A percentile compares a stretch with the other conserved stretches of the same genome.
Conservation (phyloP, 148 eudicot species). For the Chenopodium album region DNA sequence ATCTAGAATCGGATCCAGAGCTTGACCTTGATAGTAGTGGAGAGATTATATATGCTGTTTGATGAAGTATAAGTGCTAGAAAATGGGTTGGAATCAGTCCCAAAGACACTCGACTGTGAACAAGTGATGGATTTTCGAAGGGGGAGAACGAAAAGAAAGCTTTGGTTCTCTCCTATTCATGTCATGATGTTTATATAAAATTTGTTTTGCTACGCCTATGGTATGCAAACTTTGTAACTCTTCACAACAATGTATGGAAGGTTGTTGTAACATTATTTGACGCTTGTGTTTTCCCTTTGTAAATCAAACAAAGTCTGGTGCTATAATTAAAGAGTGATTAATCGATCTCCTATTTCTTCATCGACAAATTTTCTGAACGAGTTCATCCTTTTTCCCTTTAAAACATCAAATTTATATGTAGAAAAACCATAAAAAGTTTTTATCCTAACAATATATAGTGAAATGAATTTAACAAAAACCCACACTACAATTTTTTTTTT, state of each 20-base stretch:
- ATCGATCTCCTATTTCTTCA: too few relatives aligned
- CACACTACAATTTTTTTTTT: too few relatives aligned
- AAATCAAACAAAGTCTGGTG: neutral
- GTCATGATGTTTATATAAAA: neutral
- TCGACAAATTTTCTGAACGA: too few relatives aligned
- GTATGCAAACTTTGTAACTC: slow-evolving; percentile 7
- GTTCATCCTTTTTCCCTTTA: too few relatives aligned
- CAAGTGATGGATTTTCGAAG: neutral
- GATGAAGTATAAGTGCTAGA: slow-evolving; percentile 1
- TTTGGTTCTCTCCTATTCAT: slow-evolving; percentile 6
- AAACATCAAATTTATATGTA: too few relatives aligned
- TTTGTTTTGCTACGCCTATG: neutral
- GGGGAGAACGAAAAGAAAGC: neutral
- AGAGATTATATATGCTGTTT: slow-evolving; percentile 78
- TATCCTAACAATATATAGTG: too few relatives aligned
- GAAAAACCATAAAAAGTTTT: too few relatives aligned
- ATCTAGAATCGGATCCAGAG: slow-evolving; percentile 83
- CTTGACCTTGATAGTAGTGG: slow-evolving; percentile 93
- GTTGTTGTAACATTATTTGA: neutral
- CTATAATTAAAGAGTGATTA: neutral
- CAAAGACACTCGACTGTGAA: neutral
- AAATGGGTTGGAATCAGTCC: neutral
- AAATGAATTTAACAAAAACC: too few relatives aligned
- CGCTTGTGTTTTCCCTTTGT: neutral
- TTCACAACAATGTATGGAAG: neutral